Evolutionary conservation across 2,329 filamentous ascomycete species (phyloP), one percentile per base, ranked within the genome.

Genomic region (Alternaria hordeiaustralica): DNA sequence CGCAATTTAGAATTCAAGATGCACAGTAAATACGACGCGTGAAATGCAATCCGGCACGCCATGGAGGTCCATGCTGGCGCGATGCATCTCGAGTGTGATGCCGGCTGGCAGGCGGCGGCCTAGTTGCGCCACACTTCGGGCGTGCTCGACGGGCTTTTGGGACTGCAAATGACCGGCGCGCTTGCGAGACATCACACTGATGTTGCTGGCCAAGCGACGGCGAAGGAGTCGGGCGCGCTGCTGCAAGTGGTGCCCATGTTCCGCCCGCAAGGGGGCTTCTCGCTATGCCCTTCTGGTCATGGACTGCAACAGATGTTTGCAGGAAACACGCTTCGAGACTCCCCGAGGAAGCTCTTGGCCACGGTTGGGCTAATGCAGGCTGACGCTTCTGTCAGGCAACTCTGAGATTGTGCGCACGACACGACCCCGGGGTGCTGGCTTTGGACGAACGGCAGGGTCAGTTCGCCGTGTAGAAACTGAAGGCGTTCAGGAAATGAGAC

Each of bases 1-100:
- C 76, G 74, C 74, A 75, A 64, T 73, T 72, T 75, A 72, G 66
- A 58, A 71, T 77, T 75, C 65, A 57, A 33, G 49, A 62, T 60
- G 25, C 9, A 53, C 20, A 53, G 49, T 53, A 56, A 56, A 66
- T 64, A 50, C 51, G 57, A 36, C 21, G n/a, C 30, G 20, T 60
- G 43, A 55, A 41, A 28, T 54, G 18, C 26, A 33, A 13, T 21
- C 57, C 64, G 68, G 64, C 56, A 64, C 58, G 58, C 64, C 58
- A 63, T 66, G 45, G 36, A 41, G 36, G 64, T 53, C 62, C 46
- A 65, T 68, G 65, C 63, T 54, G 58, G 57, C 56, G 55, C 45
- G 49, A 55, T 46, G 41, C 23, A 55, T 50, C 46, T 51, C 26
- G 28, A 53, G 50, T 53, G 59, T 60, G 33, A 55, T 57, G 23